Conservation (phyloP, 805 yeast genomes). For the Kodamaea leandrae region DNA sequence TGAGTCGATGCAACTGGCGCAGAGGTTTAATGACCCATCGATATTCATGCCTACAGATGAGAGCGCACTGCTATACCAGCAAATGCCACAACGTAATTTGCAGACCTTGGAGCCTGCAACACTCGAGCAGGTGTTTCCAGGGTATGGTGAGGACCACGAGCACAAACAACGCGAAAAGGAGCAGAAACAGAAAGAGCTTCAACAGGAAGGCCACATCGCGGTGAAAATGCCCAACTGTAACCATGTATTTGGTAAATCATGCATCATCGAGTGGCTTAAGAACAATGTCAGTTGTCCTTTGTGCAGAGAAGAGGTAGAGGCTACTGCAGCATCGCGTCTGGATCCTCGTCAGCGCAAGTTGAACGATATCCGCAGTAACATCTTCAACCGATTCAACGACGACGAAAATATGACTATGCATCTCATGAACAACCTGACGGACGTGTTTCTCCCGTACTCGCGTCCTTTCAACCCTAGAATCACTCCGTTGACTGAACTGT, state of each 20-base stretch:
- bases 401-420: slow-evolving; percentile 22
- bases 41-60: slow-evolving; percentile 33
- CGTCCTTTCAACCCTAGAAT: slow-evolving; percentile 34
- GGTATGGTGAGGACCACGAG: slow-evolving; percentile 19
- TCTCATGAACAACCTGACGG: slow-evolving; percentile 30
- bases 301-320: slow-evolving; percentile 38
- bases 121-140: slow-evolving; percentile 25
- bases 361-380: slow-evolving; percentile 14
- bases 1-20: slow-evolving; percentile 3
- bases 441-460: slow-evolving; percentile 37
- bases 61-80: slow-evolving; percentile 20
- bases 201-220: slow-evolving; percentile 28
- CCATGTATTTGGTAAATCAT: slow-evolving; percentile 41
- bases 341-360: slow-evolving; percentile 17
- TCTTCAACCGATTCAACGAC: slow-evolving; percentile 17
- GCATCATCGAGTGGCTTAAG: slow-evolving; percentile 42
- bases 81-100: slow-evolving; percentile 30
- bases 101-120: slow-evolving; percentile 17
- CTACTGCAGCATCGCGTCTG: slow-evolving; percentile 11
- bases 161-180: slow-evolving; percentile 8
- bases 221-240: slow-evolving; percentile 42
- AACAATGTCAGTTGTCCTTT: slow-evolving; percentile 41
- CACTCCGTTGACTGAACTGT: slow-evolving; percentile 40
- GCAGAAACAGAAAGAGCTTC: slow-evolving; percentile 13
- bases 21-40: slow-evolving; percentile 30